Evolutionary conservation across 2,329 filamentous ascomycete genomes (phyloP).

Genomic region (Mycogone perniciosa): DNA sequence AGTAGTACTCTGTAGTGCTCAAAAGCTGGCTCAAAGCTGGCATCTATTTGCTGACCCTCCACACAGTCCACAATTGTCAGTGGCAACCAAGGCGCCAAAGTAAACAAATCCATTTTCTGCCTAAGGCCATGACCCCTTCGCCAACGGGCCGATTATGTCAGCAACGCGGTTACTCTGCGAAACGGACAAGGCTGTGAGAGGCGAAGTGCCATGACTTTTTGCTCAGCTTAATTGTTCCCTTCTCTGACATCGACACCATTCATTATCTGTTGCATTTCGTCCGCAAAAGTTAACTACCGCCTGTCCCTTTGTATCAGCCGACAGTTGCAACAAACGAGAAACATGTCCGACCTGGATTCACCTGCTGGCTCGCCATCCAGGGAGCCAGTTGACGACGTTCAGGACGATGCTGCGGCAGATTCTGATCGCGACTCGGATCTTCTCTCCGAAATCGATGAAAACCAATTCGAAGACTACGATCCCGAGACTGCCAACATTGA

Average conservation of each 20-base stretch:
- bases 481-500: conserved; percentile 57
- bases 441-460: conserved; percentile 63
- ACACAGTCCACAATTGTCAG: conserved; percentile 14
- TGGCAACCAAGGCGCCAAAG: conserved; percentile 25
- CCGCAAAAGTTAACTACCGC: too few species aligned
- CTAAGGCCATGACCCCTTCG: neutral
- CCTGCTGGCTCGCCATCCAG: conserved; percentile 32
- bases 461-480: conserved; percentile 65
- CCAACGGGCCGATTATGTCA: conserved; percentile 23
- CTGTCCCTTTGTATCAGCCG: neutral
- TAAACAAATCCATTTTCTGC: conserved; percentile 27
- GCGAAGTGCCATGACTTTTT: conserved; percentile 8
- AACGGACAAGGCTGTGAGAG: conserved; percentile 2
- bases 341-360: conserved; percentile 44
- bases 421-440: conserved; percentile 53
- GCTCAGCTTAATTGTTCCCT: conserved; percentile 5
- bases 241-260: neutral
- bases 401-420: conserved; percentile 35
- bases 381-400: conserved; percentile 34
- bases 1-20: too few species aligned
- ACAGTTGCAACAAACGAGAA: conserved; percentile 7
- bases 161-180: conserved; percentile 12
- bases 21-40: neutral
- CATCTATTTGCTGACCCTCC: conserved; percentile 1
- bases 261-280: neutral